Evolutionary conservation across 1,284 basidiomycete genomes (phyloP), one percentile per base, ranked within the genome.

Genomic region (Melampsora larici-populina): DNA sequence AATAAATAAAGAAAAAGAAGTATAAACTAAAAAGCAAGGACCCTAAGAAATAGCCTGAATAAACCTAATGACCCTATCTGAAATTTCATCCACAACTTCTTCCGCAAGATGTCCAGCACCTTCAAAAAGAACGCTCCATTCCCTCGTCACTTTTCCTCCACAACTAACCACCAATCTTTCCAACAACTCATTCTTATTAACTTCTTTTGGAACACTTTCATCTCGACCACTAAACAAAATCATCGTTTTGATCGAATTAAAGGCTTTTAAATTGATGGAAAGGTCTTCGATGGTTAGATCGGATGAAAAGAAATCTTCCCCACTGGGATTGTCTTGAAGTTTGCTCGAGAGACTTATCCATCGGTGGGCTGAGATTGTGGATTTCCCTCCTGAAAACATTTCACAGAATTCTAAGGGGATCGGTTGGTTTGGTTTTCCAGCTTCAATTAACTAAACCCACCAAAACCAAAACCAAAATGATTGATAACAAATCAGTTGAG

Each of bases 251-350:
- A 68, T 43, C 55, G 40, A 31, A 0, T 40, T 48, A 29, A 55
- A 29, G 8, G 31, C 65, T 55, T 8, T 40, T 18, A 68, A 62
- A 43, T 43, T 9, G 17, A 18, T 43, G 21, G 7, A 31, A 17
- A 68, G 26, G 36, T 55, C 48, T 13, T 48, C 26, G 18, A 31
- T 55, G 40, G 73, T 51, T 2, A 75, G 31, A 31, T 75, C 73
- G 18, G 73, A 75, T 13, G 73, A 75, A 46, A 75, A 75, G 73
- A 67, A 75, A 60, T 75, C 73, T 75, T 75, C 73, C 17, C 73
- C 65, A 8, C 18, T 26, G n/a, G 48, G 40, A 46, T 75, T 8
- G 46, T 67, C 65, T 62, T 29, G 15, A 31, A 75, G 31, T 55
- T 63, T 40, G 26, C n/a, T n/a, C 46, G 73, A 63, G 15, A 75